Evolutionary conservation across 441 rosid genomes (phyloP).

Genomic region (Gossypium lobatum): DNA sequence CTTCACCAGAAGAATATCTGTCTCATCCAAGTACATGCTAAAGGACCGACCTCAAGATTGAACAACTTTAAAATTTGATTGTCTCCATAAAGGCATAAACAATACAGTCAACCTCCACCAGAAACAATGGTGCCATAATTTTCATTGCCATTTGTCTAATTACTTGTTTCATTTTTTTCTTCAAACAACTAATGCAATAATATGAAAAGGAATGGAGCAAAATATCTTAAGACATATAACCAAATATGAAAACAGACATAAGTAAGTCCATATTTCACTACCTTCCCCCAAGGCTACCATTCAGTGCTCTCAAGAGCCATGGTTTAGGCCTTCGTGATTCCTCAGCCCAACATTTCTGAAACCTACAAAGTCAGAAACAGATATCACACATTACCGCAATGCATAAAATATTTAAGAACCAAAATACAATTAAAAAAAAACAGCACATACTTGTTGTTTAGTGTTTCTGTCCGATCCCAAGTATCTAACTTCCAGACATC

Average conservation of each 20-base stretch:
- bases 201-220: slow-evolving; percentile 10
- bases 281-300: slow-evolving; percentile 92
- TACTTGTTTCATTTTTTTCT: background rate
- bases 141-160: background rate
- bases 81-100: background rate
- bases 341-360: slow-evolving; percentile 80
- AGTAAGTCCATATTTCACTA: slow-evolving; percentile 45
- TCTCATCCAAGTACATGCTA: background rate
- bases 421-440: background rate
- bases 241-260: slow-evolving; percentile 3
- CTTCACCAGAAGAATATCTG: background rate
- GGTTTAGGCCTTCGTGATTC: slow-evolving; percentile 76
- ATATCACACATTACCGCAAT: slow-evolving; percentile 13
- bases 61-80: background rate
- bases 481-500: slow-evolving; percentile 92
- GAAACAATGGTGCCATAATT: background rate
- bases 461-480: slow-evolving; percentile 88
- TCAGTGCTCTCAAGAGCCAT: slow-evolving; percentile 88
- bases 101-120: background rate
- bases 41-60: background rate
- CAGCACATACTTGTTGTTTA: slow-evolving; percentile 48
- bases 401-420: slow-evolving; percentile 15
- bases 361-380: slow-evolving; percentile 43
- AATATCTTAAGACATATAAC: slow-evolving; percentile 5
- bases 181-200: background rate